These are phyloP conservation scores for Hymenochaete sp. DNA, from an alignment of 1,284 basidiomycete genomes.

Conservation along the genomic window DNA sequence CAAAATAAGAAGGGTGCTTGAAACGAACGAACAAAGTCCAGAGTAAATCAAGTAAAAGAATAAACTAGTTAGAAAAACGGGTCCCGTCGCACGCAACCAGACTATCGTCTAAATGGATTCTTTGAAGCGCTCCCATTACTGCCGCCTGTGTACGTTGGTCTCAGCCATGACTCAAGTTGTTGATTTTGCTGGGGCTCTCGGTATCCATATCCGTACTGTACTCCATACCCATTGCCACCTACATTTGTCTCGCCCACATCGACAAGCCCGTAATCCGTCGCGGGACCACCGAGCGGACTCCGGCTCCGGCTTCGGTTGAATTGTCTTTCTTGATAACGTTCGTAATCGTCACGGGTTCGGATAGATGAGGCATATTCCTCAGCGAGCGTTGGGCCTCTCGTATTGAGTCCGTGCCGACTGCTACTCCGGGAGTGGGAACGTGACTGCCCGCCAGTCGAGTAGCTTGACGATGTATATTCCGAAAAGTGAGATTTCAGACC, in stretches of 20 bases:
- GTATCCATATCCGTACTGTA: conserved; percentile 21
- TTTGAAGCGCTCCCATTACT: conserved; percentile 24
- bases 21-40: no score
- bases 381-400: conserved; percentile 40
- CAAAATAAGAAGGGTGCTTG: no score
- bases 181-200: no score
- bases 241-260: conserved; percentile 13
- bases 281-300: neutral
- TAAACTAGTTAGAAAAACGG: no score
- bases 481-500: conserved; percentile 8
- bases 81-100: no score
- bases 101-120: conserved; percentile 31
- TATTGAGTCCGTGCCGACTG: neutral
- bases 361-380: conserved; percentile 48
- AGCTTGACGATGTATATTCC: conserved; percentile 21
- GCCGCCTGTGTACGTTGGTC: conserved; percentile 27
- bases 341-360: conserved; percentile 13
- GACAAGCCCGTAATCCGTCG: neutral
- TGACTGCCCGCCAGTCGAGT: conserved; percentile 23
- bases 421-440: conserved; percentile 19
- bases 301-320: no score
- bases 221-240: conserved; percentile 18
- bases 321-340: no score
- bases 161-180: conserved; percentile 28
- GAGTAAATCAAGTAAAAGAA: no score